A percentile compares a stretch with the other conserved stretches of the same genome.
Evolutionary conservation across 495 filamentous ascomycete genomes (phyloP).

Genomic region (Rhizodiscina lignyota): DNA sequence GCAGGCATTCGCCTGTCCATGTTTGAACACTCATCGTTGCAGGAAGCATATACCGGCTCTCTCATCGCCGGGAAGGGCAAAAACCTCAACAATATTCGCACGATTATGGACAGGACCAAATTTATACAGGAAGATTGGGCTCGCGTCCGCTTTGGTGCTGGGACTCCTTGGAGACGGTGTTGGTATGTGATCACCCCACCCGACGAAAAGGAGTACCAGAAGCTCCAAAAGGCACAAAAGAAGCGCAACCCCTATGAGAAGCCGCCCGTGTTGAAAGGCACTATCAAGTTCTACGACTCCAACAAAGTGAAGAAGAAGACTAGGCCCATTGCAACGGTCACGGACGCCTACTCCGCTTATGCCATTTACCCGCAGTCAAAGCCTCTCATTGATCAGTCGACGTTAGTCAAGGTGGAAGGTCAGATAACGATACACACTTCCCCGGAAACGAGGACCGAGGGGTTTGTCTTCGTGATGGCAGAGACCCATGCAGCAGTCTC

Average conservation of each 20-base stretch:
- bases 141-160: slow-evolving; percentile 86
- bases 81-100: slow-evolving; percentile 64
- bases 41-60: slow-evolving; percentile 93
- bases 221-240: slow-evolving; percentile 66
- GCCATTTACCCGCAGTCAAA: slow-evolving; percentile 92
- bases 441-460: slow-evolving; percentile 58
- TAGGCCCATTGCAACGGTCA: slow-evolving; percentile 77
- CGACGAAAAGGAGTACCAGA: slow-evolving; percentile 78
- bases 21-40: slow-evolving; percentile 83
- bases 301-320: slow-evolving; percentile 84
- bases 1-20: slow-evolving; percentile 86
- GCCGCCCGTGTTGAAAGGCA: slow-evolving; percentile 53
- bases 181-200: slow-evolving; percentile 92
- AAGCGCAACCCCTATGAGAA: slow-evolving; percentile 76
- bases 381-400: slow-evolving; percentile 83
- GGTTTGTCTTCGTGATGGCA: slow-evolving; percentile 96
- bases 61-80: slow-evolving; percentile 93
- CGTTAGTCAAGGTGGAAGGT: slow-evolving; percentile 86
- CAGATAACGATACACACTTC: slow-evolving; percentile 69
- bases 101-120: slow-evolving; percentile 64
- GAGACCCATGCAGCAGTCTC: slow-evolving; percentile 79
- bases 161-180: slow-evolving; percentile 89
- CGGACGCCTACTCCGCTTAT: slow-evolving; percentile 79
- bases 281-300: slow-evolving; percentile 87
- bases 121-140: slow-evolving; percentile 85